Conservation (phyloP, 2,329 filamentous ascomycete genomes). For the Fusarium nisikadoi region DNA sequence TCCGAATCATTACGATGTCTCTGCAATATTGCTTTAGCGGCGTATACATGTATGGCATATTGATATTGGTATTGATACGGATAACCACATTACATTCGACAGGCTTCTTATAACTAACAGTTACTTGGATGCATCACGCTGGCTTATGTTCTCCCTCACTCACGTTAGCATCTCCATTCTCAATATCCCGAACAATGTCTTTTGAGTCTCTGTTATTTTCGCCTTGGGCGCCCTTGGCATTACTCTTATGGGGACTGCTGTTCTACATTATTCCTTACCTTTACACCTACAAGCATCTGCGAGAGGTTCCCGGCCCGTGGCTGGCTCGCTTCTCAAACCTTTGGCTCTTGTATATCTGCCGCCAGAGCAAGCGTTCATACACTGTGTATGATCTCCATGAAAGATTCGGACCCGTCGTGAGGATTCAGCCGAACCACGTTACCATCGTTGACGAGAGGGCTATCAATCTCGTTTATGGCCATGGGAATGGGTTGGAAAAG, state of each 20-base stretch:
- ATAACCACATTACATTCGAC: background rate
- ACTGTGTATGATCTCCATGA: background rate
- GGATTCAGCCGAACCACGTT: constrained; percentile 6
- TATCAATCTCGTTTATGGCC: background rate
- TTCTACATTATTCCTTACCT: background rate
- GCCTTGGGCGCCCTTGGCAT: background rate
- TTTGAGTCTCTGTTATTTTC: background rate
- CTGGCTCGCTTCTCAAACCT: background rate
- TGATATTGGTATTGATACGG: no score
- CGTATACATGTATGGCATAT: background rate
- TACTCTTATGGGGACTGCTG: background rate
- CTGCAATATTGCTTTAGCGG: background rate
- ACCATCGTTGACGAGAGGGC: background rate
- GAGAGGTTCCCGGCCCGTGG: background rate
- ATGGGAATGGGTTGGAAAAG: constrained; percentile 2
- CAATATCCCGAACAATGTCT: background rate
- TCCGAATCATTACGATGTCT: background rate
- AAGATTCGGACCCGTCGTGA: background rate
- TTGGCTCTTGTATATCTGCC: background rate
- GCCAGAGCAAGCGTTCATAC: background rate
- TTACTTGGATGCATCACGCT: fast-evolving
- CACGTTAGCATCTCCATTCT: background rate
- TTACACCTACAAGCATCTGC: background rate
- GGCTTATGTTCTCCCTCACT: background rate
- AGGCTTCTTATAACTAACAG: background rate